phyloP scores from a whole-genome alignment of 2,329 filamentous ascomycete genomes.

The Cladosporium velox region DNA sequence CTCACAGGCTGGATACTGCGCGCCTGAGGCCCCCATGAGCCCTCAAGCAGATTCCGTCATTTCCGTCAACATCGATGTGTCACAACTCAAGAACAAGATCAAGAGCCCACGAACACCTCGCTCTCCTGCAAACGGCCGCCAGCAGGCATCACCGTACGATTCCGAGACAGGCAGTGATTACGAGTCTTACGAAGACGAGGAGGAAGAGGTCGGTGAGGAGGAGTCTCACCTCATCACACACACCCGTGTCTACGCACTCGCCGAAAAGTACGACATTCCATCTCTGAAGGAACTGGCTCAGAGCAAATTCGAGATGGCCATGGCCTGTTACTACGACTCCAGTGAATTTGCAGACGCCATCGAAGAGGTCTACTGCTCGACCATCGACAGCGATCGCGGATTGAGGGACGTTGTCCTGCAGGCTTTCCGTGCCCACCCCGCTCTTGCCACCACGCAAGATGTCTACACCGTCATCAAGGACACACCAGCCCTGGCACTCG shows the following conservation, averaged over 20 bases:
- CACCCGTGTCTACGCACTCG: constrained; percentile 52
- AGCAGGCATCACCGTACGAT: constrained; percentile 30
- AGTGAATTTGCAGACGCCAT: constrained; percentile 51
- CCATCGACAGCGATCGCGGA: constrained; percentile 52
- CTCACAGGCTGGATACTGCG: constrained; percentile 37
- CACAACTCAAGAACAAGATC: constrained; percentile 16
- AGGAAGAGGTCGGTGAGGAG: constrained; percentile 41
- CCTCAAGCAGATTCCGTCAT: constrained; percentile 26
- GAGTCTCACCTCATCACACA: constrained; percentile 49
- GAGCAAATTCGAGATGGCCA: constrained; percentile 49
- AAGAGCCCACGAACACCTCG: constrained; percentile 26
- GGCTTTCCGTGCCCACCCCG: constrained; percentile 49
- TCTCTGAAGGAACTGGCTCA: constrained; percentile 49
- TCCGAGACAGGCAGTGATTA: constrained; percentile 40
- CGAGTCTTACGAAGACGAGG: constrained; percentile 38
- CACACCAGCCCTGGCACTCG: constrained; percentile 50
- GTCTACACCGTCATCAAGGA: constrained; percentile 48
- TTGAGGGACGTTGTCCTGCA: constrained; percentile 51
- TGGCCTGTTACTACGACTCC: constrained; percentile 47
- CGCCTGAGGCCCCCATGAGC: constrained; percentile 24
- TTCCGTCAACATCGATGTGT: constrained; percentile 24
- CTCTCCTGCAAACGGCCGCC: constrained; percentile 25
- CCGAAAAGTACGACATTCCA: constrained; percentile 54
- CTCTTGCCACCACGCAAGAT: constrained; percentile 48
- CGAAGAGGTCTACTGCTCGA: constrained; percentile 52